Evolutionary conservation across 306 rosid genomes (phyloP).

Genomic region (Vachellia pachyceras): DNA sequence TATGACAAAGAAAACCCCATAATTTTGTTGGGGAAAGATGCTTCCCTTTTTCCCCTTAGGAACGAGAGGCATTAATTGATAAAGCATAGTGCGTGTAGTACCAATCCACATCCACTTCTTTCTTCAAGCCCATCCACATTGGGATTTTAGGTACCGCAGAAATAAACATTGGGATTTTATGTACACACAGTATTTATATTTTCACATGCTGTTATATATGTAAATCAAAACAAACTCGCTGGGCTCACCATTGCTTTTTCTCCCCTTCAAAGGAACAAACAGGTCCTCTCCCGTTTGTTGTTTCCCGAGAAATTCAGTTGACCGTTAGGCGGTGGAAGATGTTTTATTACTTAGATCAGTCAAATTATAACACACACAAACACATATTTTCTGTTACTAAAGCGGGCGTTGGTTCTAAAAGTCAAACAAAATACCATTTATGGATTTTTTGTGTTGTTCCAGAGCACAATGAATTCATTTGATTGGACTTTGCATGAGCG

Average conservation of each 20-base stretch:
- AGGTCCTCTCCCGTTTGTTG: background rate
- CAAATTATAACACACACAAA: too few species aligned
- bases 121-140: background rate
- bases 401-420: background rate
- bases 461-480: too few species aligned
- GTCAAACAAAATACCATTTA: background rate
- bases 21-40: conserved; percentile 16
- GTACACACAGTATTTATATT: too few species aligned
- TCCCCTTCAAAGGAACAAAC: background rate
- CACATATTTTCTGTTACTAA: background rate
- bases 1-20: conserved; percentile 17
- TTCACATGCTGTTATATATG: too few species aligned
- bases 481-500: too few species aligned
- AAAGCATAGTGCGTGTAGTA: background rate
- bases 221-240: background rate
- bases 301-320: too few species aligned
- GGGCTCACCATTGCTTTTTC: too few species aligned
- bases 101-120: background rate
- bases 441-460: too few species aligned
- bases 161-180: too few species aligned
- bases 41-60: background rate
- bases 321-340: too few species aligned
- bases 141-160: background rate
- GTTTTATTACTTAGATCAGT: too few species aligned
- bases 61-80: background rate